Percentiles rank a stretch among this genome's conserved stretches.
Evolutionary conservation across 805 yeast genomes (phyloP).

Genomic region (Hanseniaspora jakobsenii): DNA sequence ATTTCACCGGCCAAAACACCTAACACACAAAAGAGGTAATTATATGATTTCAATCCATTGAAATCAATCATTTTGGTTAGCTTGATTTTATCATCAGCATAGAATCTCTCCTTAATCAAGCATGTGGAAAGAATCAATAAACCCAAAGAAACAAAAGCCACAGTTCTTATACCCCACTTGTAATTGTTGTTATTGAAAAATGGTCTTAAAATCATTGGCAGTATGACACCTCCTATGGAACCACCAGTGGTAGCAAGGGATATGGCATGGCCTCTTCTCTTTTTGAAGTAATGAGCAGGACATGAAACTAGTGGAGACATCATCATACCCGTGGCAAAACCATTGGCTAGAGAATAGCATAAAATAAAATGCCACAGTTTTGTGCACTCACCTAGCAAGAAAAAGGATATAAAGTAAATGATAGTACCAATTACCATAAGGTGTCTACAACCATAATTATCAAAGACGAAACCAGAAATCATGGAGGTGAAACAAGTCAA

Average conservation of each 20-base stretch:
- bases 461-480: constrained; percentile 47
- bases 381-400: constrained; percentile 40
- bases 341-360: constrained; percentile 42
- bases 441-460: constrained; percentile 37
- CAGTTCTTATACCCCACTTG: constrained; percentile 43
- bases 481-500: constrained; percentile 39
- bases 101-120: constrained; percentile 32
- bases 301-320: constrained; percentile 49
- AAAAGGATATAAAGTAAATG: constrained; percentile 37
- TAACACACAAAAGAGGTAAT: constrained; percentile 33
- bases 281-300: constrained; percentile 52
- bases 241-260: constrained; percentile 42
- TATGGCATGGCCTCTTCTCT: constrained; percentile 43
- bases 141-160: constrained; percentile 35
- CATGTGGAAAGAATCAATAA: constrained; percentile 28
- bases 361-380: constrained; percentile 48
- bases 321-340: constrained; percentile 46
- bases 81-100: constrained; percentile 28
- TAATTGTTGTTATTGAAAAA: constrained; percentile 32
- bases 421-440: constrained; percentile 35
- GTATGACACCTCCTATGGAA: constrained; percentile 41
- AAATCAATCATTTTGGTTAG: constrained; percentile 26
- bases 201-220: constrained; percentile 41
- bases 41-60: constrained; percentile 33
- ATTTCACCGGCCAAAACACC: constrained; percentile 40